Evolutionary conservation across 2,329 filamentous ascomycete genomes (phyloP).

Genomic region (Penicillium sp.): DNA sequence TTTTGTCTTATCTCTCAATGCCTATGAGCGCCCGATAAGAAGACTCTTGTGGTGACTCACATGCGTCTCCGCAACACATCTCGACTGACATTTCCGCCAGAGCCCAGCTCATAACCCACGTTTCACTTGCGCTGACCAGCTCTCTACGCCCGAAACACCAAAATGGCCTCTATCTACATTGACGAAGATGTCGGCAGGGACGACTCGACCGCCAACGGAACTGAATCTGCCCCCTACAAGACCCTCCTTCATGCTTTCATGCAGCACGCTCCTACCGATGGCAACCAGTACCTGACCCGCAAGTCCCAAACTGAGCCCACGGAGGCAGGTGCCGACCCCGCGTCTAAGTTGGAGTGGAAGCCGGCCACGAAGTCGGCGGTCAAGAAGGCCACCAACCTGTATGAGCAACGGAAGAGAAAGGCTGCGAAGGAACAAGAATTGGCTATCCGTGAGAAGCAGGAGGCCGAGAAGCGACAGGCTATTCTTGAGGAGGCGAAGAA

Average conservation of each 20-base stretch:
- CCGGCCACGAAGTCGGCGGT: slow-evolving; percentile 71
- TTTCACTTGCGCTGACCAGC: too few species aligned
- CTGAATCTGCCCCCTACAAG: slow-evolving; percentile 70
- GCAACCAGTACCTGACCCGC: slow-evolving; percentile 57
- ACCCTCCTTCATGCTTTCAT: slow-evolving; percentile 68
- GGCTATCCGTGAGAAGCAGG: slow-evolving; percentile 62
- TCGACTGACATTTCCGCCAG: too few species aligned
- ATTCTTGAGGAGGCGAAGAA: slow-evolving; percentile 76
- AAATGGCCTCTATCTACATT: too few species aligned
- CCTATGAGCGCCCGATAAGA: too few species aligned
- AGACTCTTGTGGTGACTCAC: too few species aligned
- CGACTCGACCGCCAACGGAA: slow-evolving; percentile 56
- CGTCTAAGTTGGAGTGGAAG: slow-evolving; percentile 63
- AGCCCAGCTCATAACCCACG: too few species aligned
- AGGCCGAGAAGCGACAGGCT: slow-evolving; percentile 60
- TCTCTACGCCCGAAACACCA: too few species aligned
- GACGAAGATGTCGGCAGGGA: slow-evolving; percentile 73
- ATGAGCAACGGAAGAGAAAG: slow-evolving; percentile 75
- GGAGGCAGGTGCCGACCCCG: slow-evolving; percentile 56
- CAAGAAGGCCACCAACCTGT: slow-evolving; percentile 72
- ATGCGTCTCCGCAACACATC: too few species aligned
- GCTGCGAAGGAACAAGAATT: slow-evolving; percentile 65
- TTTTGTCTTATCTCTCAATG: too few species aligned
- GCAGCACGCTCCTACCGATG: slow-evolving; percentile 54
- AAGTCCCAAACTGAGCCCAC: slow-evolving; percentile 56